Evolutionary conservation across 352 stramenopile genomes (phyloP).

Genomic region (Globisporangium echinulatum): DNA sequence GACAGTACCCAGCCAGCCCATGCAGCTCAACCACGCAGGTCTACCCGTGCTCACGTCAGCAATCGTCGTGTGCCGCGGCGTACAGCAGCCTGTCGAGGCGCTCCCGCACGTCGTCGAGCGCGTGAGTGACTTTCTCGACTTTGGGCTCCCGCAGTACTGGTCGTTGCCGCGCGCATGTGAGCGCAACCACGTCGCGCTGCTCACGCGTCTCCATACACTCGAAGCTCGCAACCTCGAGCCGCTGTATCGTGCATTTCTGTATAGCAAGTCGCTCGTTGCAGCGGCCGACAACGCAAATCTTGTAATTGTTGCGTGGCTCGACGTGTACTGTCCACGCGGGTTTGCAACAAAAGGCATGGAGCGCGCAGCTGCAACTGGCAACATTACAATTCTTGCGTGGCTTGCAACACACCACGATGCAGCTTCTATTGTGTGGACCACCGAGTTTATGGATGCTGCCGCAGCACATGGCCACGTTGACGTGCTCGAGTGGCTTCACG

Average conservation of each 20-base stretch:
- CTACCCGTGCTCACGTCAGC: slow-evolving; percentile 10
- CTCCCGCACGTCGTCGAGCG: slow-evolving; percentile 11
- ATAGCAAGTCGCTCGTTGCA: slow-evolving; percentile 6
- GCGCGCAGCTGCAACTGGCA: slow-evolving; percentile 3
- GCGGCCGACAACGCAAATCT: slow-evolving; percentile 9
- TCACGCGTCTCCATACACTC: slow-evolving; percentile 2
- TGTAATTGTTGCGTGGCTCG: slow-evolving; percentile 13
- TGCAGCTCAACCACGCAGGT: slow-evolving; percentile 3
- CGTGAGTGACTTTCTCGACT: slow-evolving; percentile 14
- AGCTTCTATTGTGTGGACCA: slow-evolving; percentile 8
- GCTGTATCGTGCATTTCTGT: slow-evolving; percentile 7
- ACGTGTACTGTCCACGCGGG: slow-evolving; percentile 11
- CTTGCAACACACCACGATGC: slow-evolving; percentile 3
- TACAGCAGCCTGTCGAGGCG: slow-evolving; percentile 3
- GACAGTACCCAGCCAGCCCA: background rate
- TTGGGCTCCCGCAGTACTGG: slow-evolving; percentile 9
- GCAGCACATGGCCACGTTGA: slow-evolving; percentile 7
- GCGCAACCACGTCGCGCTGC: slow-evolving; percentile 10
- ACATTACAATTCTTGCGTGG: slow-evolving; percentile 10
- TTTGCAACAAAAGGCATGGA: slow-evolving; percentile 14
- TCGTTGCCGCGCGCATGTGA: slow-evolving; percentile 9
- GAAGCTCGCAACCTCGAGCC: slow-evolving; percentile 5
- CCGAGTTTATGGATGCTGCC: slow-evolving; percentile 11
- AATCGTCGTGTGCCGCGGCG: slow-evolving; percentile 8
- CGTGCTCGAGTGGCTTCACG: slow-evolving; percentile 13